Evolutionary conservation across 176 grass and related monocot genomes (phyloP), one percentile per base, ranked within the genome.

Genomic region (Chloris gayana): DNA sequence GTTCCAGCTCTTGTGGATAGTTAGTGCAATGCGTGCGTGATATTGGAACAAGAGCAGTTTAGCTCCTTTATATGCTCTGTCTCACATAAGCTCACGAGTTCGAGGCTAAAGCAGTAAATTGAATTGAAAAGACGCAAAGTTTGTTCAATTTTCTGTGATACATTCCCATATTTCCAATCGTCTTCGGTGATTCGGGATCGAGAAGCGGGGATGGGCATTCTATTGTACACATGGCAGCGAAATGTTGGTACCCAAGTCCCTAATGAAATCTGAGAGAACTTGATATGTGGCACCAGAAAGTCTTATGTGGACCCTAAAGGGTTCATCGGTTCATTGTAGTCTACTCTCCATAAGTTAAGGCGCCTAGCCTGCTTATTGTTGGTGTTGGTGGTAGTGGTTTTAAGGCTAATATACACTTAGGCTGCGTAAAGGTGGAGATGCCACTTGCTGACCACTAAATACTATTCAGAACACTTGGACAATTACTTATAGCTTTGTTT

Each of bases 31-130:
- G 66, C 71, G 21, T 64, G 14, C 57, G 19, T 70, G 15, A 63
- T 61, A 4, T 32, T 33, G 9, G 14, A 22, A 76, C 44, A 50
- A 70, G 47, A 27, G 10, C 31, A 46, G 13, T 41, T 17, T 6
- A 69, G 53, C 34, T 63, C 53, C 25, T 51, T 37, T 78, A 49
- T 78, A 67, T 67, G 72, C 72, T 74, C 60, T 59, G 39, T 10
- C 18, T 51, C 33, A 22, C 30, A 37, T 42, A 44, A 41, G 8
- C 27, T 66, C 39, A 13, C 54, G 41, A 78, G 56, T 61, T 72
- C 66, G 32, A 61, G 31, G 60, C 58, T 63, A 29, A 76, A 69
- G 10, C 18, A 8, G 22, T 67, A 3, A 46, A 50, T 76, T 47
- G 44, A 18, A 22, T 64, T 29, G 54, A 77, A 54, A 46, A 13